A percentile compares a stretch with the other conserved stretches of the same genome.
Conservation (phyloP, 1,284 basidiomycete genomes). For the Somion occarium region DNA sequence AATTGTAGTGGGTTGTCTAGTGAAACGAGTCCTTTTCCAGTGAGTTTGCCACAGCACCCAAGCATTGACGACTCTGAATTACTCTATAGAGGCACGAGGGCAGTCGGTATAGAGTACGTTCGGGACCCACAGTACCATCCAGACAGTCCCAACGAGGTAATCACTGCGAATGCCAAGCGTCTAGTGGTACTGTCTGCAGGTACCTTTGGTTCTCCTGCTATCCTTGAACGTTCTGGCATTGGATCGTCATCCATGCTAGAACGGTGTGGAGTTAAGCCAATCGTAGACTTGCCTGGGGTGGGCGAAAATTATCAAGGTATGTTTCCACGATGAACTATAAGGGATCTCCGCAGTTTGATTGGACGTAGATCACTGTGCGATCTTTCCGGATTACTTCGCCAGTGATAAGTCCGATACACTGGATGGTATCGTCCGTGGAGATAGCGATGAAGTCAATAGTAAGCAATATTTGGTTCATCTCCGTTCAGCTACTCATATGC, state of each 20-base stretch:
- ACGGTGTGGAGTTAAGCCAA: conserved; percentile 32
- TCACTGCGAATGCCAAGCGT: conserved; percentile 33
- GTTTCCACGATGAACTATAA: conserved; percentile 3
- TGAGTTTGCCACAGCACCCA: conserved; percentile 4
- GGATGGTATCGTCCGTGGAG: conserved; percentile 36
- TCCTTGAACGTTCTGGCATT: conserved; percentile 41
- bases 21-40: conserved; percentile 26
- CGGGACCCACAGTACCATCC: conserved; percentile 29
- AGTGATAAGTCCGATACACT: conserved; percentile 38
- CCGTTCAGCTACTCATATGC: not conserved
- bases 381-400: conserved; percentile 32
- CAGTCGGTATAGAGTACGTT: conserved; percentile 53
- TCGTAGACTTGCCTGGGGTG: conserved; percentile 54
- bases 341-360: not conserved
- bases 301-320: conserved; percentile 51
- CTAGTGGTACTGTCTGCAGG: conserved; percentile 48
- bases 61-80: not conserved
- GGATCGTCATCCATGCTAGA: conserved; percentile 32
- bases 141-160: conserved; percentile 14
- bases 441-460: conserved; percentile 28
- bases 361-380: conserved; percentile 40
- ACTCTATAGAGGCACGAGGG: conserved; percentile 25
- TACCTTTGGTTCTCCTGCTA: conserved; percentile 49
- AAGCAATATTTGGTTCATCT: not conserved
- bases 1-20: conserved; percentile 20